Evolutionary conservation across 2,329 filamentous ascomycete species (phyloP), one percentile per base, ranked within the genome.

Genomic region (Penicillium sumatraense): DNA sequence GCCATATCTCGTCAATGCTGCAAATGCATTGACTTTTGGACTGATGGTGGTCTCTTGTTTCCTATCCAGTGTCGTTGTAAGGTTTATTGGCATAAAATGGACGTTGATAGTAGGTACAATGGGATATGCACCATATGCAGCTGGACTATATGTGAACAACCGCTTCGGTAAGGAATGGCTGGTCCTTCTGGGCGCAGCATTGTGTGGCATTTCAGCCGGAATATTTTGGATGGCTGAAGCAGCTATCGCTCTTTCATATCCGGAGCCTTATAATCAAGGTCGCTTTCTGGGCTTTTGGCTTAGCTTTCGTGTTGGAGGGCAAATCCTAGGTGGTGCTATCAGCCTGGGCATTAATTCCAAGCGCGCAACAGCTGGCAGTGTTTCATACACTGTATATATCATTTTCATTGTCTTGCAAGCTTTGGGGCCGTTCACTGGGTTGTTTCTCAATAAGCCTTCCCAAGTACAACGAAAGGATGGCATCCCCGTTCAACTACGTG

Each of bases 191-290:
- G 89, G 88, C 0, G 87, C 86, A 0, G 86, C 86, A 0, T 75
- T 88, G 0, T 91, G 88, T 59, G 88, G 88, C 16, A 79, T 90
- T 27, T 87, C 85, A 0, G 88, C 89, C 0, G 89, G 89, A 0
- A 78, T 91, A 0, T 91, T 91, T 71, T 91, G 89, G 89, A 86
- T 86, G 79, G 84, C 88, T 0, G 89, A 91, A 72, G 86, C 86
- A 0, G 88, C 89, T 0, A 89, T 91, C 53, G 88, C 88, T 0
- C 83, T 91, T 18, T 81, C 85, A 0, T 91, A 91, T 60, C 88
- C 88, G 0, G 88, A 91, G 63, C 86, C 87, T 0, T 85, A 83
- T 66, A 89, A 89, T 45, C 81, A 83, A 50, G 87, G 86, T 0
- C 81, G 81, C 14, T 84, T 86, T 16, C 75, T 91, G 0, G 88